Evolutionary conservation across 1,139 yeast species (phyloP).

Genomic region (Entelexis sorbosivorans): DNA sequence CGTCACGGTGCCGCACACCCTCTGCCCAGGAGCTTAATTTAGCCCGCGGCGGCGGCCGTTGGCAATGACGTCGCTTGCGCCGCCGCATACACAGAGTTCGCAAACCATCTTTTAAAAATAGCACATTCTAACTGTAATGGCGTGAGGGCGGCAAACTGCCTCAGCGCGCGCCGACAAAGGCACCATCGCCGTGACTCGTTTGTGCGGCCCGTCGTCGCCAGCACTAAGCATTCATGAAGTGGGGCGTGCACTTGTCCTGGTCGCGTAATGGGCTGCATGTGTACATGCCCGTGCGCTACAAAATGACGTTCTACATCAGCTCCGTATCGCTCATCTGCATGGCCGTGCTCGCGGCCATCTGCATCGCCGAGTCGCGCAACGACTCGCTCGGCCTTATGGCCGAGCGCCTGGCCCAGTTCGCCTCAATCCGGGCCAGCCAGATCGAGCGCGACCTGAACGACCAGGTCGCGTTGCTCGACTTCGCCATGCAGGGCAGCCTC

Average conservation of each 20-base stretch:
- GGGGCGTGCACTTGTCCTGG: neutral
- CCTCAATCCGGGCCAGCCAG: slow-evolving; percentile 14
- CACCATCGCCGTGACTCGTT: no score
- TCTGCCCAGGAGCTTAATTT: no score
- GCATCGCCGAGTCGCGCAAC: slow-evolving; percentile 30
- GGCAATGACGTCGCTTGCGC: no score
- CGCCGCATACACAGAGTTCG: neutral
- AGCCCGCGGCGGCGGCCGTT: no score
- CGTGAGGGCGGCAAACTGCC: no score
- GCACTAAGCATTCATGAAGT: no score
- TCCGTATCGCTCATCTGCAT: slow-evolving; percentile 65
- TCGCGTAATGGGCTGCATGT: neutral
- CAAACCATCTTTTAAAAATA: neutral
- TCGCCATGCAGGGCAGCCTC: slow-evolving; percentile 30
- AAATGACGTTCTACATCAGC: slow-evolving; percentile 65
- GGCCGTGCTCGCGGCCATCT: slow-evolving; percentile 60
- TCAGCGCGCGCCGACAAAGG: no score
- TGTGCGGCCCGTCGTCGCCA: no score
- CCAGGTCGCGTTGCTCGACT: slow-evolving; percentile 5
- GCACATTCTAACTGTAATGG: neutral
- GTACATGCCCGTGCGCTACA: slow-evolving; percentile 28
- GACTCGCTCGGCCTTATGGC: slow-evolving; percentile 16
- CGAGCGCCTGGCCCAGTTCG: slow-evolving; percentile 17
- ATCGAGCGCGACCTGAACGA: slow-evolving; percentile 10
- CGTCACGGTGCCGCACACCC: no score